These are phyloP conservation scores for Heimioporus sp. DNA, from an alignment of 768 basidiomycete genomes.

Conservation along the genomic window DNA sequence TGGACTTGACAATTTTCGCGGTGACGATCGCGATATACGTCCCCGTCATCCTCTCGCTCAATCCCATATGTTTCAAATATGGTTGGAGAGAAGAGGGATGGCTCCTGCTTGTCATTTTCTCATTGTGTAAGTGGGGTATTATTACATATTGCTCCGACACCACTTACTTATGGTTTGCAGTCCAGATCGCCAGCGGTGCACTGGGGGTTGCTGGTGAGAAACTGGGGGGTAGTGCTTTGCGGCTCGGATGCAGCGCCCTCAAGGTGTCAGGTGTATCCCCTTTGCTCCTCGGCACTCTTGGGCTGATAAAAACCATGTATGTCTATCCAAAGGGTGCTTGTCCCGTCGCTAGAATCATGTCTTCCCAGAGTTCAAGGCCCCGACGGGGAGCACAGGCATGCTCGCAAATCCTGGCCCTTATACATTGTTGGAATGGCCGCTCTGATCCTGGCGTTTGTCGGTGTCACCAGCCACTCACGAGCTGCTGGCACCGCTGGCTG, in stretches of 20 bases:
- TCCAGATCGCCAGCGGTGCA: conserved; percentile 55
- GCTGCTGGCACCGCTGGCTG: conserved; percentile 27
- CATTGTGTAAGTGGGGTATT: conserved; percentile 42
- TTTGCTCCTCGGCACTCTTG: conserved; percentile 35
- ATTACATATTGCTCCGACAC: not conserved
- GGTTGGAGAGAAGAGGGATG: conserved; percentile 62
- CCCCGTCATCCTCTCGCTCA: conserved; percentile 48
- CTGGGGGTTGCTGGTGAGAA: conserved; percentile 56
- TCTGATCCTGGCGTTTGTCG: conserved; percentile 33
- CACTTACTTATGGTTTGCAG: conserved; percentile 32
- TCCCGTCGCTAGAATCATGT: conserved; percentile 1
- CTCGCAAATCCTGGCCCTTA: conserved; percentile 22
- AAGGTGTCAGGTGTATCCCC: conserved; percentile 41
- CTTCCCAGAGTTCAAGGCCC: conserved; percentile 29
- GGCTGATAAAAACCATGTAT: conserved; percentile 35
- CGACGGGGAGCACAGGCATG: conserved; percentile 12
- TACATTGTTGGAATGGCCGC: conserved; percentile 28
- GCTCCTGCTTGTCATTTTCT: conserved; percentile 62
- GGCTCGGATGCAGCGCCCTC: conserved; percentile 49
- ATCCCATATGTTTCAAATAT: conserved; percentile 49
- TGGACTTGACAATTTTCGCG: conserved; percentile 54
- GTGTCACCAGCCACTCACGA: conserved; percentile 19
- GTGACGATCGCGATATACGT: conserved; percentile 59
- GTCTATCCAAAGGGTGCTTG: conserved; percentile 7
- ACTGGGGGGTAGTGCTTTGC: conserved; percentile 43